Conservation (phyloP, 257 asterid genomes). For the Catharanthus roseus region DNA sequence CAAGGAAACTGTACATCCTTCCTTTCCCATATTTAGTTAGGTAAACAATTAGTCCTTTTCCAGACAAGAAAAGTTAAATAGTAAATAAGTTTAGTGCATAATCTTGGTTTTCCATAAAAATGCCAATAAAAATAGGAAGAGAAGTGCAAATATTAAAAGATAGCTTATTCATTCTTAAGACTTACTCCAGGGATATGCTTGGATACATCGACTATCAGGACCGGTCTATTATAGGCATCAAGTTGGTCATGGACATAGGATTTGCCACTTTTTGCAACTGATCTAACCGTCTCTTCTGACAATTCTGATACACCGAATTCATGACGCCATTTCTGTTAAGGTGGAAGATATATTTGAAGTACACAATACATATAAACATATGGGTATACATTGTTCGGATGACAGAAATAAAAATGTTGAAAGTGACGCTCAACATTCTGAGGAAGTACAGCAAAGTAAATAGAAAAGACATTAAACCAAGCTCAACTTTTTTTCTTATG, state of each 20-base stretch:
- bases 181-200: constrained; percentile 86
- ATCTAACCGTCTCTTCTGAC: constrained; percentile 61
- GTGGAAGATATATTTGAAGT: constrained; percentile 18
- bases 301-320: constrained; percentile 73
- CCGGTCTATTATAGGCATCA: constrained; percentile 59
- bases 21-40: background rate
- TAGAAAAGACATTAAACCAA: background rate
- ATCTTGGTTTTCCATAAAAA: constrained; percentile 3
- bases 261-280: constrained; percentile 59
- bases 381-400: too few relatives aligned
- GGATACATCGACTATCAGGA: constrained; percentile 58
- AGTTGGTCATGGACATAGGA: constrained; percentile 59
- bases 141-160: background rate
- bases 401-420: background rate
- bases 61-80: background rate
- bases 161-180: constrained; percentile 1
- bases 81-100: background rate
- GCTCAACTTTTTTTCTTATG: background rate
- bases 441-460: background rate
- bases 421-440: background rate
- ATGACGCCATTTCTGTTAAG: constrained; percentile 61
- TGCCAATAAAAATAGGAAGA: background rate
- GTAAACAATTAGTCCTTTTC: background rate
- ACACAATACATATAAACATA: constrained; percentile 5
- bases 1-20: background rate